These are phyloP conservation scores for Nakazawaea ishiwadae DNA, from an alignment of 805 yeast genomes.

Conservation along the genomic window DNA sequence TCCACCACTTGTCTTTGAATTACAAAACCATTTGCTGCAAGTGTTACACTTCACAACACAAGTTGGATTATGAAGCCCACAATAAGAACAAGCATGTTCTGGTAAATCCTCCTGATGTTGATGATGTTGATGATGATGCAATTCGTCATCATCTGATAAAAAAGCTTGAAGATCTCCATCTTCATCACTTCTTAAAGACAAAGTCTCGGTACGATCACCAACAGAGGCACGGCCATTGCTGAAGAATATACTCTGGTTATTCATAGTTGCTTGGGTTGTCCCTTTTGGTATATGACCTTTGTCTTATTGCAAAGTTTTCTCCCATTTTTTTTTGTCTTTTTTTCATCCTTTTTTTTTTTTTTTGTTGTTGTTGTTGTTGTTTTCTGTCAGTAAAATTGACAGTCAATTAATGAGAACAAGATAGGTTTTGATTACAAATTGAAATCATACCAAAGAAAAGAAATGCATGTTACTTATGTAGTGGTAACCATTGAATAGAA, in stretches of 20 bases:
- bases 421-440: no score
- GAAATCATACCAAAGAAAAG: no score
- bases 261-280: no score
- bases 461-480: no score
- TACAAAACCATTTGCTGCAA: constrained; percentile 89
- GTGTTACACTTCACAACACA: constrained; percentile 71
- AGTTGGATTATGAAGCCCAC: constrained; percentile 63
- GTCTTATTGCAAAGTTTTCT: no score
- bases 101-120: constrained; percentile 15
- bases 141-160: constrained; percentile 4
- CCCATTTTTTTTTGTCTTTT: neutral
- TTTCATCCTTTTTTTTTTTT: neutral
- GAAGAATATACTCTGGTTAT: constrained; percentile 1
- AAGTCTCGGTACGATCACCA: constrained; percentile 5
- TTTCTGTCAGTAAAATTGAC: no score
- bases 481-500: no score
- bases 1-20: constrained; percentile 51
- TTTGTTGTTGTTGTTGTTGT: no score
- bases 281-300: no score
- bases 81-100: constrained; percentile 51
- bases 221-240: neutral
- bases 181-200: constrained; percentile 1
- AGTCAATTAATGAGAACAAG: no score
- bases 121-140: neutral
- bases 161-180: neutral